A percentile compares a stretch with the other conserved stretches of the same genome.
Evolutionary conservation across 352 stramenopile species (phyloP).

Genomic region (Pythium vanterpoolii): DNA sequence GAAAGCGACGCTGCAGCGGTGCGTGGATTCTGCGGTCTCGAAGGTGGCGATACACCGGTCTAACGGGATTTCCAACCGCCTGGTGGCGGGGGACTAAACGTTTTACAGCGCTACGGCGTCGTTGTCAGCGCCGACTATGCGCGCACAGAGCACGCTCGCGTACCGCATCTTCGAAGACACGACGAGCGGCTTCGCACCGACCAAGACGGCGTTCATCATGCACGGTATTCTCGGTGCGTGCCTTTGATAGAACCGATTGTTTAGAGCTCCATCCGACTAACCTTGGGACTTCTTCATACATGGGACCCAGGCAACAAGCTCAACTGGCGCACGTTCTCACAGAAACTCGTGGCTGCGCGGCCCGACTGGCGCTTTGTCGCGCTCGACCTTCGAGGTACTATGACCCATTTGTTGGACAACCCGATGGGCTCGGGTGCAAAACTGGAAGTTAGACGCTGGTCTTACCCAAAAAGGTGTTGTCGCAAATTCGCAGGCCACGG

Average conservation of each 20-base stretch:
- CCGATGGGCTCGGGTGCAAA: background rate
- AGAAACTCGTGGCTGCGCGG: conserved; percentile 29
- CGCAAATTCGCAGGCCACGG: conserved; percentile 43
- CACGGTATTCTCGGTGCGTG: conserved; percentile 74
- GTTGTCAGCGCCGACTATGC: background rate
- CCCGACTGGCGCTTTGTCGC: conserved; percentile 62
- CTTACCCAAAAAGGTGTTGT: background rate
- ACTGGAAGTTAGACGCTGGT: background rate
- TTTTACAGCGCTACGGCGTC: background rate
- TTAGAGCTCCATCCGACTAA: background rate
- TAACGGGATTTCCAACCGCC: background rate
- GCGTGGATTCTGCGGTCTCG: background rate
- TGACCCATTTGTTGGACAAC: background rate
- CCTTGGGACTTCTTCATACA: too few species aligned
- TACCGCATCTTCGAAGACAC: conserved; percentile 63
- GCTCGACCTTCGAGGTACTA: conserved; percentile 59
- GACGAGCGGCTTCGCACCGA: conserved; percentile 28
- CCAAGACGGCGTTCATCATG: conserved; percentile 74
- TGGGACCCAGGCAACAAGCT: conserved; percentile 66
- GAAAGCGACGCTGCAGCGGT: background rate
- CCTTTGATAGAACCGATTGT: background rate
- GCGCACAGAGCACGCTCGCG: conserved; percentile 49
- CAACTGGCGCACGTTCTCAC: conserved; percentile 82
- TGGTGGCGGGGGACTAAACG: background rate
- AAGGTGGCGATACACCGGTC: background rate